phyloP scores from a whole-genome alignment of 306 rosid species.

The Citrullus colocynthis region DNA sequence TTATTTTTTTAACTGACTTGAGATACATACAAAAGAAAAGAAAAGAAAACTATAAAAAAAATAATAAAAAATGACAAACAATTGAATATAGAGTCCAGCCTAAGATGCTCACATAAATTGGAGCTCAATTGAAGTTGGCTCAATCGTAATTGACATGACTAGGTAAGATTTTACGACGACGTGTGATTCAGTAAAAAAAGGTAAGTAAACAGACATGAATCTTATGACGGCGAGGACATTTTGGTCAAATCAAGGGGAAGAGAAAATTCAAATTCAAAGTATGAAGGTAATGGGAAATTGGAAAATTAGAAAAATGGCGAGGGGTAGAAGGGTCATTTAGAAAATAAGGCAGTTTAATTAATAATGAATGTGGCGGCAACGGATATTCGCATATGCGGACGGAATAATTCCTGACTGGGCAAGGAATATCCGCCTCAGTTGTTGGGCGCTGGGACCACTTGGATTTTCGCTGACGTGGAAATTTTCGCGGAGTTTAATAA shows the following conservation, averaged over 20 bases:
- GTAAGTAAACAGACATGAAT: too few relatives aligned
- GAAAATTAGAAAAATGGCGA: background rate
- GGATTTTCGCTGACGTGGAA: background rate
- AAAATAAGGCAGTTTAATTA: background rate
- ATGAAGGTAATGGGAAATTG: background rate
- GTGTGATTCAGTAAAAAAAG: too few relatives aligned
- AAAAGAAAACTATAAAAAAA: too few relatives aligned
- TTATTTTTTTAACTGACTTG: too few relatives aligned
- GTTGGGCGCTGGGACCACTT: background rate
- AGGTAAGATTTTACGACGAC: too few relatives aligned
- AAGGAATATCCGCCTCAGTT: constrained; percentile 24
- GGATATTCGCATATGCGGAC: constrained; percentile 54
- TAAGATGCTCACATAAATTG: too few relatives aligned
- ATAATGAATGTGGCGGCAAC: background rate
- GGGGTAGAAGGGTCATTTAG: background rate
- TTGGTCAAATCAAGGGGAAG: constrained; percentile 16
- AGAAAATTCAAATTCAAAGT: background rate
- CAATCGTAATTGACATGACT: too few relatives aligned
- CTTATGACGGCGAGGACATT: constrained; percentile 13
- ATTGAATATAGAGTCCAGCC: too few relatives aligned
- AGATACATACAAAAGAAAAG: too few relatives aligned
- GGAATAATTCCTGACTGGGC: constrained; percentile 30
- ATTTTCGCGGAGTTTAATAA: background rate
- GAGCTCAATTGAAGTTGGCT: too few relatives aligned
- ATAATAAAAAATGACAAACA: too few relatives aligned